Evolutionary conservation across 2,329 filamentous ascomycete genomes (phyloP).

Genomic region (Epichloe gansuensis): DNA sequence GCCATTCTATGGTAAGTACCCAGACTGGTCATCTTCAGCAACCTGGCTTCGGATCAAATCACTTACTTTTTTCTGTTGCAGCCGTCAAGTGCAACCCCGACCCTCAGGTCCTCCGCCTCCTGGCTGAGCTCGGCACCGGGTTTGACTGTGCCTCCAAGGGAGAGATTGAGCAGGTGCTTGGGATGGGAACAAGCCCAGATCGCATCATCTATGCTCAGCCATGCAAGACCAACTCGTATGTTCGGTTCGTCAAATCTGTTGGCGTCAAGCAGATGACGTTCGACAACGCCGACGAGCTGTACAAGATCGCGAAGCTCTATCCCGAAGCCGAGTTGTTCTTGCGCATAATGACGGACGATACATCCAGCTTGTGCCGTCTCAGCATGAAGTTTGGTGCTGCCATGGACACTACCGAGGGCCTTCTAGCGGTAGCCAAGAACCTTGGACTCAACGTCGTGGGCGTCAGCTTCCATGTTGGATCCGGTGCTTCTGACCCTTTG

Average conservation of each 20-base stretch:
- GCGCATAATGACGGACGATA: constrained; percentile 93
- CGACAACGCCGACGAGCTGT: constrained; percentile 94
- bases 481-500: constrained; percentile 84
- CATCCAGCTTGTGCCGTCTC: constrained; percentile 81
- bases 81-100: constrained; percentile 99
- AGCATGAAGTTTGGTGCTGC: constrained; percentile 96
- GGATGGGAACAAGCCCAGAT: constrained; percentile 68
- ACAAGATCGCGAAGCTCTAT: constrained; percentile 90
- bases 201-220: constrained; percentile 98
- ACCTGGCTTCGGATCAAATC: not conserved
- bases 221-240: constrained; percentile 98
- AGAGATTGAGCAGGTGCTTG: constrained; percentile 86
- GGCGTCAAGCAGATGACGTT: constrained; percentile 98
- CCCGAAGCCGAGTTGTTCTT: constrained; percentile 84
- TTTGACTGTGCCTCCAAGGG: constrained; percentile 98
- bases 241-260: constrained; percentile 74
- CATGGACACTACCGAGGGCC: constrained; percentile 64
- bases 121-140: constrained; percentile 78
- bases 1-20: constrained; percentile 75
- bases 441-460: constrained; percentile 85
- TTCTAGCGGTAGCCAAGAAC: constrained; percentile 69
- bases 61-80: constrained; percentile 22
- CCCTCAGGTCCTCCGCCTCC: constrained; percentile 73
- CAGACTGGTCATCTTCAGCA: not conserved
- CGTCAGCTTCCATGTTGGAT: constrained; percentile 96